These are phyloP conservation scores for Solanum phureja DNA, from an alignment of 257 asterid species.

Conservation along the genomic window DNA sequence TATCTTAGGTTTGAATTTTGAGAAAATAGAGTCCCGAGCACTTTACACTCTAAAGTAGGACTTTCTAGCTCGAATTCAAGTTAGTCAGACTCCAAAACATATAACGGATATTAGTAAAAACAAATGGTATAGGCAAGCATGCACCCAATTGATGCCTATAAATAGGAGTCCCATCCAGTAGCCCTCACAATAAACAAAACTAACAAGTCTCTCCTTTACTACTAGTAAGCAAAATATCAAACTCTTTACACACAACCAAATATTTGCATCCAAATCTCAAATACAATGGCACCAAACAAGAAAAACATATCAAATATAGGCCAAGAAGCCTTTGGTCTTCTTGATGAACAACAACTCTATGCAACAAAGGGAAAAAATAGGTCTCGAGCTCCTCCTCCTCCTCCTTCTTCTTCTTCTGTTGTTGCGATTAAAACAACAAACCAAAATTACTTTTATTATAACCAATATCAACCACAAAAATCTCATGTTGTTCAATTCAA, in stretches of 20 bases:
- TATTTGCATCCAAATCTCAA: neutral
- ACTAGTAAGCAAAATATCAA: neutral
- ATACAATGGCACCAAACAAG: neutral
- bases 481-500: neutral
- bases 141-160: neutral
- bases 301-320: neutral
- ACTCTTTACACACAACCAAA: neutral
- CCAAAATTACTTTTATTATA: neutral
- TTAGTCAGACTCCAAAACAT: neutral
- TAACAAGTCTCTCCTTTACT: neutral
- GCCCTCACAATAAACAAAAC: neutral
- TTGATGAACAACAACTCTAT: neutral
- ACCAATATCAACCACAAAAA: neutral
- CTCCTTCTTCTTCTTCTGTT: neutral
- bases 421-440: neutral
- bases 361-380: neutral
- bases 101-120: neutral
- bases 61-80: neutral
- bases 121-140: neutral
- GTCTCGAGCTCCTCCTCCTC: neutral
- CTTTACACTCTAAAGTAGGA: neutral
- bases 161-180: neutral
- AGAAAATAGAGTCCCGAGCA: neutral
- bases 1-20: rapidly evolving
- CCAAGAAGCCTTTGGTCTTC: neutral